Percentiles rank a stretch among this genome's conserved stretches.
Evolutionary conservation across 139 green algal genomes (phyloP).

Genomic region (Coelastrella sp.): DNA sequence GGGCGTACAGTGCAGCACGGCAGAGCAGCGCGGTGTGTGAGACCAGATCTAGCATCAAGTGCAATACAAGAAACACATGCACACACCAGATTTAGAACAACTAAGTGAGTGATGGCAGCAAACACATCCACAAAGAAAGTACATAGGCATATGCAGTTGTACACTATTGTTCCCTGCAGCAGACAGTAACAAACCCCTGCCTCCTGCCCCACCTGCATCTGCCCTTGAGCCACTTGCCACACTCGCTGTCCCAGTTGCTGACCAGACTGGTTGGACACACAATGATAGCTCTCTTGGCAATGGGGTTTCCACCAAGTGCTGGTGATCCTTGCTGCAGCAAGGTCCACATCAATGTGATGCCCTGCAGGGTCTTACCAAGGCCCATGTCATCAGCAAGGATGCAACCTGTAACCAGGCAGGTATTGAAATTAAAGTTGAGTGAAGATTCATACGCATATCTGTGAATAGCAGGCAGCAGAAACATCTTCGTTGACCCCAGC

Average conservation of each 20-base stretch:
- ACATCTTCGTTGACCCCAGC: background rate
- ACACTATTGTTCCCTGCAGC: too few relatives aligned
- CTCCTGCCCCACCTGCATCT: constrained; percentile 51
- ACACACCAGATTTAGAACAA: too few relatives aligned
- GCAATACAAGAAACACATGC: too few relatives aligned
- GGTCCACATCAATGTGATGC: constrained; percentile 96
- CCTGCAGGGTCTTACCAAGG: constrained; percentile 90
- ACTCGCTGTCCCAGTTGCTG: constrained; percentile 98
- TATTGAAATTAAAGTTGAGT: too few relatives aligned
- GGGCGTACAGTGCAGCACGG: background rate
- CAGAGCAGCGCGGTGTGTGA: background rate
- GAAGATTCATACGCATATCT: too few relatives aligned
- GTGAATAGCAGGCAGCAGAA: background rate
- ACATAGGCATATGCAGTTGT: too few relatives aligned
- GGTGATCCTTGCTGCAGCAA: constrained; percentile 75
- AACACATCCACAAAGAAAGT: too few relatives aligned
- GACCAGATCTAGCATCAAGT: too few relatives aligned
- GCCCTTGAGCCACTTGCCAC: constrained; percentile 93
- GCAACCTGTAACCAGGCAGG: constrained; percentile 40
- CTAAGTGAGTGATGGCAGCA: too few relatives aligned
- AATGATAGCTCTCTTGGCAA: constrained; percentile 85
- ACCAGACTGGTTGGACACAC: constrained; percentile 98
- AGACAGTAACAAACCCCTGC: too few relatives aligned
- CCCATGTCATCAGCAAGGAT: constrained; percentile 65
- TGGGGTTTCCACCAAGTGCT: constrained; percentile 50